Percentiles rank a stretch among this genome's conserved stretches.
phyloP scores from a whole-genome alignment of 257 asterid genomes.

The Lycium barbarum region DNA sequence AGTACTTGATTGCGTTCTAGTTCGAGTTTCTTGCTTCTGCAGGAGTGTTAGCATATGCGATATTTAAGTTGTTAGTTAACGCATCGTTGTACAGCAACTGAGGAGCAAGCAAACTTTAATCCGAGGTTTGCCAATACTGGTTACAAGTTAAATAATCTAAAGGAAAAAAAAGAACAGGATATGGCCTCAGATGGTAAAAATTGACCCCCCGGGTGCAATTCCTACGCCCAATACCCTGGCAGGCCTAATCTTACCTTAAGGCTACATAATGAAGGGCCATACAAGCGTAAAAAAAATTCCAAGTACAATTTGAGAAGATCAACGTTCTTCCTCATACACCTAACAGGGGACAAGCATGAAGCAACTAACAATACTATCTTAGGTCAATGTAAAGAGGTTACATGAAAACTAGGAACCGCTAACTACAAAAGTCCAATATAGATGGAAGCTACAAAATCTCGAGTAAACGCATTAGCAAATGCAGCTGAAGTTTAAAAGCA shows the following conservation, averaged over 20 bases:
- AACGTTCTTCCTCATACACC: background rate
- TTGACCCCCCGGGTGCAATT: background rate
- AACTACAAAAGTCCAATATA: background rate
- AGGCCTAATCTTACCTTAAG: background rate
- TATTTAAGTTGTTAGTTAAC: background rate
- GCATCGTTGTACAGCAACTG: background rate
- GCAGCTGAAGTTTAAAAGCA: background rate
- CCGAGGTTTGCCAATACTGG: background rate
- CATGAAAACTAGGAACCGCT: background rate
- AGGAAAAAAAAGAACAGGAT: background rate
- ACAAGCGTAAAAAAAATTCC: background rate
- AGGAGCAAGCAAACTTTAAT: background rate
- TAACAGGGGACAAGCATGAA: constrained; percentile 12
- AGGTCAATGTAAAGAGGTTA: constrained; percentile 6
- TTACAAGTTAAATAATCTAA: background rate
- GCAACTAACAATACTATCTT: background rate
- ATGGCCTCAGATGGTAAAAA: background rate
- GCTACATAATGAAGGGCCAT: background rate
- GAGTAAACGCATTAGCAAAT: constrained; percentile 21
- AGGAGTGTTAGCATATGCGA: background rate
- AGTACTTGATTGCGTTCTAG: too few relatives aligned
- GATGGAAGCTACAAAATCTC: constrained; percentile 26
- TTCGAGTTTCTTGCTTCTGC: background rate
- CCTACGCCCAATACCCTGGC: background rate
- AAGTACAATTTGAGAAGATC: background rate